A percentile compares a stretch with the other conserved stretches of the same genome.
Conservation (phyloP, 495 filamentous ascomycete species). For the Aspergillus carlsbadensis region DNA sequence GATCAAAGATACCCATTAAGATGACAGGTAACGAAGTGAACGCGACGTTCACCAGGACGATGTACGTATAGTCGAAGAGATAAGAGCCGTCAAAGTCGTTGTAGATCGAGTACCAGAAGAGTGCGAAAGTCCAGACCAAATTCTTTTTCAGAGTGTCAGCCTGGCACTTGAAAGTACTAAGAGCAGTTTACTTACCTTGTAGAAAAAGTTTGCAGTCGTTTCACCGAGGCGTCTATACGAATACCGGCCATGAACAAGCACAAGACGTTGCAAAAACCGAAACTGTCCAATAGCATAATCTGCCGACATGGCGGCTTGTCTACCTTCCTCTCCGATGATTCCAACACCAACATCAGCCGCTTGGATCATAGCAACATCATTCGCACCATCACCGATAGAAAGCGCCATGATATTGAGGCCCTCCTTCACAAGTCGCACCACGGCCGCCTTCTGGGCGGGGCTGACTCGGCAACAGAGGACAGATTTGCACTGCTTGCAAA, state of each 20-base stretch:
- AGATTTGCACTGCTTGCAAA: constrained; percentile 97
- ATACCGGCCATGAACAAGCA: constrained; percentile 96
- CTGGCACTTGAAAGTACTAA: constrained; percentile 14
- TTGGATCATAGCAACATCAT: constrained; percentile 99
- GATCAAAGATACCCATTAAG: constrained; percentile 95
- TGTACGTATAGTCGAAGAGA: constrained; percentile 97
- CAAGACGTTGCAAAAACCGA: constrained; percentile 84
- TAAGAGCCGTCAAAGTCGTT: constrained; percentile 95
- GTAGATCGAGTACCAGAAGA: constrained; percentile 98
- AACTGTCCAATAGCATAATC: constrained; percentile 99
- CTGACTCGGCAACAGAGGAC: constrained; percentile 98
- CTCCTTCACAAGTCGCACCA: constrained; percentile 90
- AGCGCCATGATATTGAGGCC: constrained; percentile 97
- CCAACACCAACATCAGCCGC: constrained; percentile 98
- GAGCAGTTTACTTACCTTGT: constrained; percentile 62
- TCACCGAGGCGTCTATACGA: constrained; percentile 91
- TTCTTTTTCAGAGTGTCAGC: constrained; percentile 52
- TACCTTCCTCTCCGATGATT: constrained; percentile 95
- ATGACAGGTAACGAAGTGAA: constrained; percentile 97
- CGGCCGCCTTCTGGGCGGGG: constrained; percentile 95
- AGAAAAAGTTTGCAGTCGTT: constrained; percentile 98
- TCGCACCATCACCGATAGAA: constrained; percentile 95
- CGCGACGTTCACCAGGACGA: constrained; percentile 91
- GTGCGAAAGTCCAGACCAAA: constrained; percentile 94
- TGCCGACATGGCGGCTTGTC: constrained; percentile 97